Percentiles rank a stretch among this genome's conserved stretches.
These are phyloP conservation scores for Hansenula lynferdii DNA, from an alignment of 1,139 yeast species.

Conservation along the genomic window DNA sequence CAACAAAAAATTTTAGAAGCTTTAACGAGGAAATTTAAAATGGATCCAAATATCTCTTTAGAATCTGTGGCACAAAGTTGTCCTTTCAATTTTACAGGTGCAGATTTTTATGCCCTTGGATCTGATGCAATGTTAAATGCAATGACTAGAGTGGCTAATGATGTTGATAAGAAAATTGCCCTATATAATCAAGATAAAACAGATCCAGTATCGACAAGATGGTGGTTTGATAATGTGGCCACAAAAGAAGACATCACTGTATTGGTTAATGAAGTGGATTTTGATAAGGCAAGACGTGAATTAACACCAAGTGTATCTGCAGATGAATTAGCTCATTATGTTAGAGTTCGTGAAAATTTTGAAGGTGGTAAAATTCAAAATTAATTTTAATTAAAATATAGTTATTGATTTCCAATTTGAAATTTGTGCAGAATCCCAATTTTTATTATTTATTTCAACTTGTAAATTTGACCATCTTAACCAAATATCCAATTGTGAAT, in stretches of 20 bases:
- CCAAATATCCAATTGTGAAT: slow-evolving; percentile 24
- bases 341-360: slow-evolving; percentile 70
- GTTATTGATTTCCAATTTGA: slow-evolving; percentile 15
- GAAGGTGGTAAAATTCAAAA: slow-evolving; percentile 34
- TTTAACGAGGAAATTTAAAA: slow-evolving; percentile 74
- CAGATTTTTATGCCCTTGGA: slow-evolving; percentile 94
- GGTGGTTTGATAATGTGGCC: slow-evolving; percentile 92
- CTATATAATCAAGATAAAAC: slow-evolving; percentile 39
- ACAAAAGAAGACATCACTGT: slow-evolving; percentile 64
- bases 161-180: slow-evolving; percentile 63
- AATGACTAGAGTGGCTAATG: slow-evolving; percentile 82
- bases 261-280: slow-evolving; percentile 65
- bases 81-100: slow-evolving; percentile 91
- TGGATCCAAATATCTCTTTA: slow-evolving; percentile 59
- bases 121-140: slow-evolving; percentile 95
- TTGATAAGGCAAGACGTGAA: slow-evolving; percentile 64
- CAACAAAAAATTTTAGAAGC: slow-evolving; percentile 86
- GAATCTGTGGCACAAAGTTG: slow-evolving; percentile 60
- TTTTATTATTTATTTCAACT: slow-evolving; percentile 22
- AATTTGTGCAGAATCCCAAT: slow-evolving; percentile 23
- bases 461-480: slow-evolving; percentile 24
- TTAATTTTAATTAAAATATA: background rate
- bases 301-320: slow-evolving; percentile 83
- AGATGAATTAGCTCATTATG: slow-evolving; percentile 80
- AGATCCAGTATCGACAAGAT: slow-evolving; percentile 55